Conservation (phyloP, 2,329 filamentous ascomycete genomes). For the Trichoderma endophyticum region DNA sequence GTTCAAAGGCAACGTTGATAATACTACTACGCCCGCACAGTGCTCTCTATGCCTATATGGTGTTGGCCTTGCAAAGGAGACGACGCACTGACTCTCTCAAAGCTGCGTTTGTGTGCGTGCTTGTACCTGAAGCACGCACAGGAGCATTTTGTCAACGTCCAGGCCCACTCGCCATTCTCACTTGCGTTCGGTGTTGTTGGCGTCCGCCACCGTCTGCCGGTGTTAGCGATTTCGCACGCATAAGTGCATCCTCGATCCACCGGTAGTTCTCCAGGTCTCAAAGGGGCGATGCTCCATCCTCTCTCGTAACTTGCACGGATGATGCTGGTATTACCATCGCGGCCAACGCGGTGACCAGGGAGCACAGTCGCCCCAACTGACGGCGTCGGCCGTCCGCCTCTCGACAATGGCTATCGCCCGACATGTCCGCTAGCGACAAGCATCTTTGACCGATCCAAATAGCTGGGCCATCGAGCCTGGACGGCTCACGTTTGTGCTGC, state of each 20-base stretch:
- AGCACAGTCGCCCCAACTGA: neutral
- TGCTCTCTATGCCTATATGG: neutral
- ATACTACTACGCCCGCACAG: neutral
- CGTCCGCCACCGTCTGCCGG: neutral
- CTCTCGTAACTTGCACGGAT: neutral
- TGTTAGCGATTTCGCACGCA: slow-evolving; percentile 8
- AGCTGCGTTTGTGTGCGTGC: neutral
- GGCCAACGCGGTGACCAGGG: slow-evolving; percentile 11
- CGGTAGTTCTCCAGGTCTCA: slow-evolving; percentile 13
- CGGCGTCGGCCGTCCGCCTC: slow-evolving; percentile 12
- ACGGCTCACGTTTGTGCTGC: slow-evolving; percentile 16
- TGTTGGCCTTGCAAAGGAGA: slow-evolving; percentile 6
- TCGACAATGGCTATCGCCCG: slow-evolving; percentile 5
- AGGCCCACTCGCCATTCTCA: neutral
- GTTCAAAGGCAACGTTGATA: neutral
- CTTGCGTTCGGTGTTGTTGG: slow-evolving; percentile 2
- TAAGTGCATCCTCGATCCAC: slow-evolving; percentile 15
- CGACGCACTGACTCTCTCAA: neutral
- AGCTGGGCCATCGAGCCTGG: slow-evolving; percentile 12
- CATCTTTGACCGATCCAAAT: slow-evolving; percentile 17
- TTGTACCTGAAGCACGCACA: neutral
- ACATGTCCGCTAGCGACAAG: slow-evolving; percentile 13
- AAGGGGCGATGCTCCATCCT: slow-evolving; percentile 1
- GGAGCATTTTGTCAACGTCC: neutral
- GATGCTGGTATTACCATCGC: neutral